These are phyloP conservation scores for Botrytis porri DNA, from an alignment of 2,329 filamentous ascomycete genomes.

Conservation along the genomic window DNA sequence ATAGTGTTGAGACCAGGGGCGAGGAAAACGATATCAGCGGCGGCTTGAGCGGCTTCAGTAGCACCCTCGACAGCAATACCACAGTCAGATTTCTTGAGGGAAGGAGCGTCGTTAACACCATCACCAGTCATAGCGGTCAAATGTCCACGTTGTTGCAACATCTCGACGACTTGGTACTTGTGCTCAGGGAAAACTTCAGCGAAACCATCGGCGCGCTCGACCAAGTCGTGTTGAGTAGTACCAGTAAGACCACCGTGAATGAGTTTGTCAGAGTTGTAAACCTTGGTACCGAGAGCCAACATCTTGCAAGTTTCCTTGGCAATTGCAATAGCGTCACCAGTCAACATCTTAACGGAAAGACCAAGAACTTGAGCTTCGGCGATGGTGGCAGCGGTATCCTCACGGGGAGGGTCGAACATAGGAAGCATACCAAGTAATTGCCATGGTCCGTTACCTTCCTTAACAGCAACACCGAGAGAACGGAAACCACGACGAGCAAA, in stretches of 20 bases:
- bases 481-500: slow-evolving; percentile 79
- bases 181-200: slow-evolving; percentile 93
- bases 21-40: slow-evolving; percentile 91
- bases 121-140: slow-evolving; percentile 96
- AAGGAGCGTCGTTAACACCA: slow-evolving; percentile 91
- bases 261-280: slow-evolving; percentile 76
- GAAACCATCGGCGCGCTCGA: slow-evolving; percentile 89
- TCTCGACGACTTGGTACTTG: slow-evolving; percentile 94
- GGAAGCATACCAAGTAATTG: slow-evolving; percentile 72
- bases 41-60: slow-evolving; percentile 85
- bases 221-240: slow-evolving; percentile 71
- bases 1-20: slow-evolving; percentile 87
- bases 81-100: slow-evolving; percentile 89
- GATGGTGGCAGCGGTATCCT: slow-evolving; percentile 76
- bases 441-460: slow-evolving; percentile 71
- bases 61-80: slow-evolving; percentile 93
- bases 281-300: slow-evolving; percentile 74
- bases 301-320: slow-evolving; percentile 82
- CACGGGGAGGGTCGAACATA: slow-evolving; percentile 77
- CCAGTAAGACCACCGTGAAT: slow-evolving; percentile 73
- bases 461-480: slow-evolving; percentile 73
- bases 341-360: slow-evolving; percentile 78
- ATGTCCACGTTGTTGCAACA: slow-evolving; percentile 89
- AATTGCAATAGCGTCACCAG: slow-evolving; percentile 76
- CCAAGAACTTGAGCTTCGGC: slow-evolving; percentile 72